Base-by-base conservation (phyloP, 345 rosid species). In the Hevea brasiliensis region DNA sequence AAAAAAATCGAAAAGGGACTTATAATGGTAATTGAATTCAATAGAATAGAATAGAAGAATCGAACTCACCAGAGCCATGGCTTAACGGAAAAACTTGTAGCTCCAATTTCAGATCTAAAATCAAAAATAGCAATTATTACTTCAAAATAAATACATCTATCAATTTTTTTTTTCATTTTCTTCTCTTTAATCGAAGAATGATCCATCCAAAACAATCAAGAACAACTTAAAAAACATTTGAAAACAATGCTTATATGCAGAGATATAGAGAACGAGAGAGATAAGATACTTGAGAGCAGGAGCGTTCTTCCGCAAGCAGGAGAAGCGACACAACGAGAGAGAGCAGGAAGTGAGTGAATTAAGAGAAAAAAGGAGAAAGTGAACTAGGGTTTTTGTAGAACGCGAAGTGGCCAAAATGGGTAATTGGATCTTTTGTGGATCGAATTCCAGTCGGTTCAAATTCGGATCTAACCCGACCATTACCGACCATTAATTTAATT, bases 51-150 rank as follows among this genome's bases (percentile, higher is more conserved):
- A 40, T 45, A 26, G 12, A 14, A 48, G 17, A 55, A 35, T 55
- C n/a, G 10, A 61, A 70, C 93, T 91, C 79, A 91, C 93, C 86
- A 89, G 82, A 72, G 88, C 90, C 96, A 90, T 90, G 75, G 87
- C 88, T 85, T 77, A 61, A 64, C 76, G 78, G 79, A 70, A 70
- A 71, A 81, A 67, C 68, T 71, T 29, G 70, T 72, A 65, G 71
- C 87, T 81, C 85, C 70, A 74, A 78, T 72, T 69, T 77, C 70
- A 80, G 87, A 90, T 90, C 93, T 90, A 87, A 47, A 59, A 72
- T 79, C 73, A 54, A 64, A 70, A 9, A 9, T 9, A 35, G 21
- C 37, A 67, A 47, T 45, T 50, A 1, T 3, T 11, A 32, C 8
- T 27, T 61, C 23, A 60, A 61, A 14, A 6, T 8, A 61, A 32